Percentiles rank a stretch among this genome's conserved stretches.
Evolutionary conservation across 805 yeast species (phyloP).

Genomic region (Candida sanyiensis): DNA sequence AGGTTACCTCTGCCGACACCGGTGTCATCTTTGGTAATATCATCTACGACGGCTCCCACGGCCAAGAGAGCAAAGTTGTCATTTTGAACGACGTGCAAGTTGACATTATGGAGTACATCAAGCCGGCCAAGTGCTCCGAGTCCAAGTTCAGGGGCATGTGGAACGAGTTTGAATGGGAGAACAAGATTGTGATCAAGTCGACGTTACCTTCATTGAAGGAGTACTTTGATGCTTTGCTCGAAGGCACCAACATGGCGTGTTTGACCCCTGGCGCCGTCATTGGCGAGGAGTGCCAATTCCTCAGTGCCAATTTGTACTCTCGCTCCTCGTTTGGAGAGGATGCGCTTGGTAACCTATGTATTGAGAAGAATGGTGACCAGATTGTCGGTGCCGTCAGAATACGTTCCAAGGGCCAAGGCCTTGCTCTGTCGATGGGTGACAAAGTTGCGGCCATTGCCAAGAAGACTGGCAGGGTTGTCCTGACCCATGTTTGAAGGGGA

Average conservation of each 20-base stretch:
- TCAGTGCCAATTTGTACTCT: conserved; percentile 91
- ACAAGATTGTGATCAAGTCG: conserved; percentile 85
- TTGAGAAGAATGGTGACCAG: conserved; percentile 75
- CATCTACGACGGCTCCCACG: conserved; percentile 92
- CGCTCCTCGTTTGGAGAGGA: conserved; percentile 95
- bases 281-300: conserved; percentile 84
- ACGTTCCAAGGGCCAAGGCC: conserved; percentile 95
- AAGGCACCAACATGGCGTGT: conserved; percentile 89
- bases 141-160: conserved; percentile 93
- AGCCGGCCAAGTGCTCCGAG: conserved; percentile 89
- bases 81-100: conserved; percentile 92
- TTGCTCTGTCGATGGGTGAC: conserved; percentile 92
- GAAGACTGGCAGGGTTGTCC: conserved; percentile 36
- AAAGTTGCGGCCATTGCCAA: conserved; percentile 81
- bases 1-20: conserved; percentile 95
- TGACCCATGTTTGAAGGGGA: conserved; percentile 24
- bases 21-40: conserved; percentile 98
- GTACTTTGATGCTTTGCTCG: conserved; percentile 68
- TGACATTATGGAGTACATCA: conserved; percentile 95
- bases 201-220: conserved; percentile 60
- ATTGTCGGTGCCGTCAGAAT: conserved; percentile 93
- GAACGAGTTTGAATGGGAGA: conserved; percentile 99
- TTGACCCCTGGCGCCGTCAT: conserved; percentile 88
- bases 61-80: conserved; percentile 83
- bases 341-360: conserved; percentile 91